Conservation (phyloP, 257 asterid species). For the Solanum lycopersicoides region DNA sequence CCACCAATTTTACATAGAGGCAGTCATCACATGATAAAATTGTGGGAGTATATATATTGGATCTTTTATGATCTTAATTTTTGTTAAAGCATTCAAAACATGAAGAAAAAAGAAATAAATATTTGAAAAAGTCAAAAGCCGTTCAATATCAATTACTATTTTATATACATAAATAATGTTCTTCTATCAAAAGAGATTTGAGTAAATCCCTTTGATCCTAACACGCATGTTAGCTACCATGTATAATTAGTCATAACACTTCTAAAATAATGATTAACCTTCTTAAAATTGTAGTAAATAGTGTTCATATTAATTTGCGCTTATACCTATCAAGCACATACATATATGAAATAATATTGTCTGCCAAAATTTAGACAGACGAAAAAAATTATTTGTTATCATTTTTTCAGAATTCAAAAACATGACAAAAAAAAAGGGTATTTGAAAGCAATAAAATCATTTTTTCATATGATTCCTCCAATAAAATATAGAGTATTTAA, state of each 20-base stretch:
- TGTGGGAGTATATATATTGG: not conserved
- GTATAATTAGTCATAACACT: not conserved
- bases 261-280: not conserved
- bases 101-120: not conserved
- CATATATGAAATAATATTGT: not conserved
- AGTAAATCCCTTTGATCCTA: fast-evolving
- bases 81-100: not conserved
- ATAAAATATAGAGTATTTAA: no score
- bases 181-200: no score
- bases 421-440: no score
- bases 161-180: not conserved
- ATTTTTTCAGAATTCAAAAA: no score
- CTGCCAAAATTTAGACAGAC: not conserved
- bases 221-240: not conserved
- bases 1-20: not conserved
- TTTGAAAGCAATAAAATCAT: no score
- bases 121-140: no score
- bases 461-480: not conserved
- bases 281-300: not conserved
- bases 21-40: not conserved
- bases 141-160: not conserved
- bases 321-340: not conserved
- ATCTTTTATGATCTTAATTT: not conserved
- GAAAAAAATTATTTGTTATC: no score
- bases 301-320: not conserved